phyloP scores from a whole-genome alignment of 345 rosid genomes.

The Brassica carinata region DNA sequence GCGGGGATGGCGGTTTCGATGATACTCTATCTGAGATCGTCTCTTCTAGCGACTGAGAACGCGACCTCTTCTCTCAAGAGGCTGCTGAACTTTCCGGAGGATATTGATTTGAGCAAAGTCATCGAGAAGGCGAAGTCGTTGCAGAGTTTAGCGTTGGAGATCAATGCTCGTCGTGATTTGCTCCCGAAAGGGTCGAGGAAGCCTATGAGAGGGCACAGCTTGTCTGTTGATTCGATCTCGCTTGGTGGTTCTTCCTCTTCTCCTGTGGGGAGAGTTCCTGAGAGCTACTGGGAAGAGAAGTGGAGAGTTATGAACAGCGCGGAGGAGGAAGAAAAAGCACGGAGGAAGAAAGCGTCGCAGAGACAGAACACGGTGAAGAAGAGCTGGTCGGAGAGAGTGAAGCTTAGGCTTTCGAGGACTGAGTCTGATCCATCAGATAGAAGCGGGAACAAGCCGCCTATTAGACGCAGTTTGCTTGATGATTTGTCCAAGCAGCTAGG shows the following conservation, averaged over 20 bases:
- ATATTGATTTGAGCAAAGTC: constrained; percentile 58
- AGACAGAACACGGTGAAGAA: constrained; percentile 48
- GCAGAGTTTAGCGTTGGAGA: constrained; percentile 61
- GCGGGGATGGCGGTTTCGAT: constrained; percentile 81
- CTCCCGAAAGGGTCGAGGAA: constrained; percentile 42
- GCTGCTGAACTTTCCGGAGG: constrained; percentile 80
- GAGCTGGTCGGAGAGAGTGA: constrained; percentile 80
- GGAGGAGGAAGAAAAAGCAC: constrained; percentile 54
- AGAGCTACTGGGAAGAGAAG: constrained; percentile 95
- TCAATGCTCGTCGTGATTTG: constrained; percentile 38
- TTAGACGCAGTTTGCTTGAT: constrained; percentile 66
- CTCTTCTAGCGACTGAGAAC: constrained; percentile 82
- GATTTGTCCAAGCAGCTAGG: constrained; percentile 70
- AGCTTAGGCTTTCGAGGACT: constrained; percentile 57
- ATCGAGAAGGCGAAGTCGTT: constrained; percentile 71
- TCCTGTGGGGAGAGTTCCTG: constrained; percentile 62
- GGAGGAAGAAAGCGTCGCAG: constrained; percentile 40
- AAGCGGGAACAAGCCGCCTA: constrained; percentile 42
- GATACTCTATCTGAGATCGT: constrained; percentile 85
- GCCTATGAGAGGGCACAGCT: constrained; percentile 52
- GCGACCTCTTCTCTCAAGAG: constrained; percentile 91
- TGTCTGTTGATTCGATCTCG: constrained; percentile 57
- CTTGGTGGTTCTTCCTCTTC: constrained; percentile 63
- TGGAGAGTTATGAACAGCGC: constrained; percentile 82
- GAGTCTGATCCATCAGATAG: constrained; percentile 61